These are phyloP conservation scores for Abortiporus biennis DNA, from an alignment of 1,284 basidiomycete species.

Conservation along the genomic window DNA sequence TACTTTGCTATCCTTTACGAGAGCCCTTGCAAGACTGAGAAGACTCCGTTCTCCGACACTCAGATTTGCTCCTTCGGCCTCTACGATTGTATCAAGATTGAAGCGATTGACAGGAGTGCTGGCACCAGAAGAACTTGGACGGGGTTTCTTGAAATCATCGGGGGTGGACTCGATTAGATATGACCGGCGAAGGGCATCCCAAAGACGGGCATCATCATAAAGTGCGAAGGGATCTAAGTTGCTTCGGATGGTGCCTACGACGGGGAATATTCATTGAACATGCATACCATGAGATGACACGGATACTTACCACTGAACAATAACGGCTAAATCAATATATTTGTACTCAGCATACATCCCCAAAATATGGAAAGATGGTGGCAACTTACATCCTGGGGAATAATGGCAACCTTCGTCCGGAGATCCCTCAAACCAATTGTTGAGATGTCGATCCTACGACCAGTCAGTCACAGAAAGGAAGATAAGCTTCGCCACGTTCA, in stretches of 20 bases:
- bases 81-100: slow-evolving; percentile 75
- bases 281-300: not conserved
- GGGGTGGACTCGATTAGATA: slow-evolving; percentile 55
- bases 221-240: slow-evolving; percentile 77
- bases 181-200: slow-evolving; percentile 78
- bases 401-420: slow-evolving; percentile 70
- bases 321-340: slow-evolving; percentile 9
- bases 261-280: slow-evolving; percentile 18
- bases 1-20: slow-evolving; percentile 28
- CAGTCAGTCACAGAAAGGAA: not conserved
- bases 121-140: slow-evolving; percentile 10
- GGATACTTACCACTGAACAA: slow-evolving; percentile 12
- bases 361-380: not conserved
- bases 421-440: slow-evolving; percentile 62
- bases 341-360: not conserved
- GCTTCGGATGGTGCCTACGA: slow-evolving; percentile 62
- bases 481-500: not conserved
- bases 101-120: slow-evolving; percentile 35
- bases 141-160: slow-evolving; percentile 11
- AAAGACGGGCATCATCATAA: slow-evolving; percentile 71
- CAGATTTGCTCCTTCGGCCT: slow-evolving; percentile 83
- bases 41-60: slow-evolving; percentile 54
- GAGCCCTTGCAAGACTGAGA: slow-evolving; percentile 24
- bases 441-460: slow-evolving; percentile 52
- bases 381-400: slow-evolving; percentile 72